Evolutionary conservation across 768 basidiomycete species (phyloP).

Genomic region (Russula lepida): DNA sequence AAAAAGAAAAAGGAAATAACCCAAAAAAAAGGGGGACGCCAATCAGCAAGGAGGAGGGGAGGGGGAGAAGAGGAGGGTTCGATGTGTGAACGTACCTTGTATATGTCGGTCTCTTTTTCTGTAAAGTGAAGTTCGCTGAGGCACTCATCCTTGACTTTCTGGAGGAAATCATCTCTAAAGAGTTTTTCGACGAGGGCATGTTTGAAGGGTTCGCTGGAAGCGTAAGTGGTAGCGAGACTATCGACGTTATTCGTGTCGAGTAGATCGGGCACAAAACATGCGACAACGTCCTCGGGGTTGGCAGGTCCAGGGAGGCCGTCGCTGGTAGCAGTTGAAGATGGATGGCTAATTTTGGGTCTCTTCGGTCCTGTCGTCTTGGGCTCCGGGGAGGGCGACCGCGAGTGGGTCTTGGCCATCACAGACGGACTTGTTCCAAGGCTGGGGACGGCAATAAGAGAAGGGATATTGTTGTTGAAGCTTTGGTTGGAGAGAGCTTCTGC

Average conservation of each 20-base stretch:
- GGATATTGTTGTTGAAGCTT: not conserved
- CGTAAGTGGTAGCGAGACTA: conserved; percentile 48
- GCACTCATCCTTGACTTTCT: conserved; percentile 78
- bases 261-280: conserved; percentile 43
- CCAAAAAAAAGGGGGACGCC: not conserved
- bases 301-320: conserved; percentile 2
- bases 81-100: conserved; percentile 54
- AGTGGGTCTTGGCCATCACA: conserved; percentile 40
- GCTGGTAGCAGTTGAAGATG: conserved; percentile 9
- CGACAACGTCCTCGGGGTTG: conserved; percentile 24
- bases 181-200: conserved; percentile 74
- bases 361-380: conserved; percentile 30
- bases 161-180: conserved; percentile 76
- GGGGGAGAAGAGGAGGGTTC: too few species aligned
- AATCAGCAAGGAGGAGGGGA: not conserved
- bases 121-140: conserved; percentile 69
- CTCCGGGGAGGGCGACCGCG: conserved; percentile 38
- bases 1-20: not conserved
- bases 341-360: conserved; percentile 33
- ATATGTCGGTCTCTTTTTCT: conserved; percentile 97
- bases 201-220: conserved; percentile 62
- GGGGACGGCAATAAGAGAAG: not conserved
- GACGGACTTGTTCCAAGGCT: not conserved
- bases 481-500: not conserved
- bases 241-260: conserved; percentile 52